Evolutionary conservation across 2,329 filamentous ascomycete species (phyloP).

Genomic region (Neofusicoccum laricinum): DNA sequence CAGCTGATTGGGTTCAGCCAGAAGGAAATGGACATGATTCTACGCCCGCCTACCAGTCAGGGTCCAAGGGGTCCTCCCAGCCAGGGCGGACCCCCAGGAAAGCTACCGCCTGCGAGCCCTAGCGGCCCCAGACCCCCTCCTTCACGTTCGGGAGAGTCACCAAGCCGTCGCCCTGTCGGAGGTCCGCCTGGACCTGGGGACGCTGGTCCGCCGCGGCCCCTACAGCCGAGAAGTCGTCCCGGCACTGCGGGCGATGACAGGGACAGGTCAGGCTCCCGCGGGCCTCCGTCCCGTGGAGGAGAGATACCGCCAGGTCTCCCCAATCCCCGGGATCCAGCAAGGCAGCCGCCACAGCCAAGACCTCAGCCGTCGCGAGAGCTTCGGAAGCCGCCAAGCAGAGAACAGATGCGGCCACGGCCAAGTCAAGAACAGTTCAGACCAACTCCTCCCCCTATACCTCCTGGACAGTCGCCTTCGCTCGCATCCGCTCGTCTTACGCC

Average conservation of each 20-base stretch:
- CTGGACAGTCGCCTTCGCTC: slow-evolving; percentile 20
- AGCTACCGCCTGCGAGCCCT: slow-evolving; percentile 19
- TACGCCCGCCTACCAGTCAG: slow-evolving; percentile 44
- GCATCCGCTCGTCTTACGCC: slow-evolving; percentile 36
- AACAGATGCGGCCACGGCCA: slow-evolving; percentile 26
- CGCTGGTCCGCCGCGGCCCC: slow-evolving; percentile 1
- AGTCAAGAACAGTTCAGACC: slow-evolving; percentile 19
- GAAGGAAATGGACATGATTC: slow-evolving; percentile 71
- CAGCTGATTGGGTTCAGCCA: slow-evolving; percentile 79
- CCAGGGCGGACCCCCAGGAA: background rate
- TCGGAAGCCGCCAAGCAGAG: slow-evolving; percentile 33
- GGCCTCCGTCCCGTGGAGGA: background rate
- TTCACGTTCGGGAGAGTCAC: slow-evolving; percentile 13
- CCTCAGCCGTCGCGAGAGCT: slow-evolving; percentile 27
- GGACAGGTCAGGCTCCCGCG: slow-evolving; percentile 22
- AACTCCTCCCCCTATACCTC: slow-evolving; percentile 22
- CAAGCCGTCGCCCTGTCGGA: slow-evolving; percentile 7
- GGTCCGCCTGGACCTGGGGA: background rate
- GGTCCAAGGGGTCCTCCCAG: slow-evolving; percentile 15
- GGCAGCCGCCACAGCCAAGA: slow-evolving; percentile 5
- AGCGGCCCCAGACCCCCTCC: slow-evolving; percentile 2
- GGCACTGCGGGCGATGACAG: slow-evolving; percentile 30
- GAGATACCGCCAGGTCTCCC: background rate
- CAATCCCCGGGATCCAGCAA: background rate
- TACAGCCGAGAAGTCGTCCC: slow-evolving; percentile 23